Evolutionary conservation across 2,329 filamentous ascomycete genomes (phyloP).

Genomic region (Alternaria arborescens): DNA sequence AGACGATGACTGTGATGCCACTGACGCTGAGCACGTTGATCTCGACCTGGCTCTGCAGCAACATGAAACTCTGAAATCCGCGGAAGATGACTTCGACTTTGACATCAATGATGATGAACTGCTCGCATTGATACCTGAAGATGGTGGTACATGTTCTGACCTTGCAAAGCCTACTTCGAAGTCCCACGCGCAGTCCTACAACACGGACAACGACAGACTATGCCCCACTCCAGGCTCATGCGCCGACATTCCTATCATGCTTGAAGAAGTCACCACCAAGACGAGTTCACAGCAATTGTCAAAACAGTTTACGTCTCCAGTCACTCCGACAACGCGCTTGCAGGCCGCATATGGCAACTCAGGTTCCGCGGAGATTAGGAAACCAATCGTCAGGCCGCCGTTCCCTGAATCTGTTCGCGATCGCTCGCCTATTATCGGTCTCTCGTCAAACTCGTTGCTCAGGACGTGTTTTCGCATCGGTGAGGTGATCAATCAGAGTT

Average conservation of each 20-base stretch:
- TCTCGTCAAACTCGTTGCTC: slow-evolving; percentile 58
- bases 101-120: slow-evolving; percentile 39
- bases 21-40: not conserved
- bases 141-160: not conserved
- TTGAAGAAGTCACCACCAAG: not conserved
- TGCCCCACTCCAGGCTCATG: not conserved
- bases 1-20: not conserved
- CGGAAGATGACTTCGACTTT: slow-evolving; percentile 29
- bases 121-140: slow-evolving; percentile 21
- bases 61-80: not conserved
- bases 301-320: slow-evolving; percentile 34
- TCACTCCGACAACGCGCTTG: slow-evolving; percentile 30
- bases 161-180: slow-evolving; percentile 1
- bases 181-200: slow-evolving; percentile 2
- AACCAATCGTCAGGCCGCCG: slow-evolving; percentile 60
- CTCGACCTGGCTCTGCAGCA: not conserved
- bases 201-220: not conserved
- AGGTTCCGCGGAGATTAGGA: slow-evolving; percentile 18
- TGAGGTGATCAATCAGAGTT: slow-evolving; percentile 64
- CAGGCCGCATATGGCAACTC: slow-evolving; percentile 16
- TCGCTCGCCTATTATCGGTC: slow-evolving; percentile 63
- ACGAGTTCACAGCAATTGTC: slow-evolving; percentile 4
- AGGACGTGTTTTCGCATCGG: slow-evolving; percentile 71
- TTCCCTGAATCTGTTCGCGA: slow-evolving; percentile 62
- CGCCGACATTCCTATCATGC: not conserved